Conservation (phyloP, 106 monocot genomes). For the Hemerocallis citrina region DNA sequence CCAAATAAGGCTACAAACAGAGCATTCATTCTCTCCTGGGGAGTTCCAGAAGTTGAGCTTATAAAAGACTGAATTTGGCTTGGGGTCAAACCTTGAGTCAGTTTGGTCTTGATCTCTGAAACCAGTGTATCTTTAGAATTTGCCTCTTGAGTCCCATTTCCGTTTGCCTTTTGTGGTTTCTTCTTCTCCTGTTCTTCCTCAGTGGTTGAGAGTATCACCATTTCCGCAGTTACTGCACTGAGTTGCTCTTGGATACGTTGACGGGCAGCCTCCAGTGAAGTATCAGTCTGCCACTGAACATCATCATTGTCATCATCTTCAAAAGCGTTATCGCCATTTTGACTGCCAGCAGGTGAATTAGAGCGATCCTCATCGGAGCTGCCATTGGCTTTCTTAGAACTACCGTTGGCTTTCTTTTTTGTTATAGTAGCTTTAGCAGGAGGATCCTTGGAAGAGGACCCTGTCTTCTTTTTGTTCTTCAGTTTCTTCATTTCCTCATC, state of each 20-base stretch:
- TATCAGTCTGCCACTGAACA: constrained; percentile 75
- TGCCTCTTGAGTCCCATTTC: too few relatives aligned
- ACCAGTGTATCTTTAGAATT: constrained; percentile 14
- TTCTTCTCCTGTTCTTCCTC: constrained; percentile 17
- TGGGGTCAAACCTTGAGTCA: constrained; percentile 32
- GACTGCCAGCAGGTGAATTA: constrained; percentile 36
- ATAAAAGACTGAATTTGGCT: constrained; percentile 25
- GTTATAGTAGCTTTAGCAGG: background rate
- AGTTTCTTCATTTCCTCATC: constrained; percentile 73
- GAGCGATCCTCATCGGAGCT: constrained; percentile 54
- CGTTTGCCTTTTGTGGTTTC: constrained; percentile 8
- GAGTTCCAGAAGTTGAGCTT: constrained; percentile 5
- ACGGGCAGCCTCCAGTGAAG: constrained; percentile 55
- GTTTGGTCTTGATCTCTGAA: constrained; percentile 34
- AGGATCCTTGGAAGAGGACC: constrained; percentile 6
- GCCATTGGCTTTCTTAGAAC: constrained; percentile 22
- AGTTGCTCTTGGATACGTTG: constrained; percentile 68
- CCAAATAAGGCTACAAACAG: constrained; percentile 64
- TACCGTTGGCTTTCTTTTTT: constrained; percentile 24
- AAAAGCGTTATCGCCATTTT: constrained; percentile 12
- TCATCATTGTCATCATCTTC: constrained; percentile 36
- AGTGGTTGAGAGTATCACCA: constrained; percentile 71
- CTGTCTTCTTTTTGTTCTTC: constrained; percentile 49
- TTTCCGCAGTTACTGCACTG: constrained; percentile 60
- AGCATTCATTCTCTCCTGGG: constrained; percentile 45